Percentiles rank a stretch among this genome's conserved stretches.
These are phyloP conservation scores for Eremothecium gossypii DNA, from an alignment of 1,139 yeast species.

Conservation along the genomic window DNA sequence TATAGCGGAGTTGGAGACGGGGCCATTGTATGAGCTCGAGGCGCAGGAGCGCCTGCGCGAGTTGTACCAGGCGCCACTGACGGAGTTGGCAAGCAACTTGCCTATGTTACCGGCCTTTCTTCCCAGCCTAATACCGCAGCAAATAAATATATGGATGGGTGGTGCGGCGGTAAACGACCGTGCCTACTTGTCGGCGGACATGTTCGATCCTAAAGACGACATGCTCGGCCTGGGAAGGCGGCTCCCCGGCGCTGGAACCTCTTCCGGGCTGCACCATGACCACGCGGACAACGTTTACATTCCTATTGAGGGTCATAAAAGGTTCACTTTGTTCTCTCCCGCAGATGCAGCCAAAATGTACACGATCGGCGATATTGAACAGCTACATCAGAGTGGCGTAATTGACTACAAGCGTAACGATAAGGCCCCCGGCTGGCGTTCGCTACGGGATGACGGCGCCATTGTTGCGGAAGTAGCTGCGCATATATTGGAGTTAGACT, in stretches of 20 bases:
- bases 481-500: constrained; percentile 18
- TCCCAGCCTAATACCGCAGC: constrained; percentile 47
- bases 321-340: constrained; percentile 61
- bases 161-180: constrained; percentile 11
- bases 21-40: constrained; percentile 25
- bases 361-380: constrained; percentile 50
- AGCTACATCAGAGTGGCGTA: constrained; percentile 49
- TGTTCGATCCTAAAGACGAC: constrained; percentile 17
- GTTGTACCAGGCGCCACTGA: constrained; percentile 55
- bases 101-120: constrained; percentile 36
- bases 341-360: constrained; percentile 45
- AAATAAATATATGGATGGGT: constrained; percentile 69
- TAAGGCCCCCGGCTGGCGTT: constrained; percentile 50
- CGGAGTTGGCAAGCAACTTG: constrained; percentile 33
- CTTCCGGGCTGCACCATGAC: constrained; percentile 75
- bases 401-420: constrained; percentile 50
- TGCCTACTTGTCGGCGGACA: constrained; percentile 8
- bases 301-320: constrained; percentile 48
- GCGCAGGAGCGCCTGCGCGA: constrained; percentile 34
- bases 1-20: constrained; percentile 16
- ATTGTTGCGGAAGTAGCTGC: constrained; percentile 38
- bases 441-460: constrained; percentile 55
- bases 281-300: constrained; percentile 68
- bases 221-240: constrained; percentile 41
- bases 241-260: constrained; percentile 46